Conservation (phyloP, 2,329 filamentous ascomycete genomes). For the Xylaria arbuscula region DNA sequence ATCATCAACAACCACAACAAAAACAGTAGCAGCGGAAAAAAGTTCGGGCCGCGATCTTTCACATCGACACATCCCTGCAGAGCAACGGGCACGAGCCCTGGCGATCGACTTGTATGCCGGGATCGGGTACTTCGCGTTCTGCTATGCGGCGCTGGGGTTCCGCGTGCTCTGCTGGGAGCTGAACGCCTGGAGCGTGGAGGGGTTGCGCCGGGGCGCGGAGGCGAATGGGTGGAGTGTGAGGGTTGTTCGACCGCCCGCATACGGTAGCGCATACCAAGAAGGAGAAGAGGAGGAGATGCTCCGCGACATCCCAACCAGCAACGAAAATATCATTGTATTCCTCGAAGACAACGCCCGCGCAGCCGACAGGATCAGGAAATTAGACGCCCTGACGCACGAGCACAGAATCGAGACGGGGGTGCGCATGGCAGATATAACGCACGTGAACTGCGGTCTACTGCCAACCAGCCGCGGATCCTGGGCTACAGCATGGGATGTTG, state of each 20-base stretch:
- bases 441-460: slow-evolving; percentile 73
- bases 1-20: not conserved
- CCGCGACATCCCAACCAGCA: slow-evolving; percentile 53
- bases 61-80: slow-evolving; percentile 28
- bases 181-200: slow-evolving; percentile 89
- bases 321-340: slow-evolving; percentile 72
- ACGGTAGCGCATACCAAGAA: slow-evolving; percentile 41
- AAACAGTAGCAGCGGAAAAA: not conserved
- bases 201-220: slow-evolving; percentile 77
- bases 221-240: slow-evolving; percentile 74
- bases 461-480: slow-evolving; percentile 68
- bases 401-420: slow-evolving; percentile 49
- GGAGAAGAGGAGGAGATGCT: slow-evolving; percentile 49
- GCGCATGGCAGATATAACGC: slow-evolving; percentile 55
- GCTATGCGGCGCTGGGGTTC: slow-evolving; percentile 78
- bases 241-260: slow-evolving; percentile 56
- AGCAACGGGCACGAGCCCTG: slow-evolving; percentile 51
- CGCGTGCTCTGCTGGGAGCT: slow-evolving; percentile 88
- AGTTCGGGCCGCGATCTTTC: too few species aligned
- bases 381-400: slow-evolving; percentile 47
- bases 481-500: slow-evolving; percentile 61
- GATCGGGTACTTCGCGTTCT: slow-evolving; percentile 94
- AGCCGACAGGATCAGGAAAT: slow-evolving; percentile 53
- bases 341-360: slow-evolving; percentile 74
- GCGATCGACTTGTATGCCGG: slow-evolving; percentile 89